These are phyloP conservation scores for Cystobasidium ongulense DNA, from an alignment of 768 basidiomycete species.

Conservation along the genomic window DNA sequence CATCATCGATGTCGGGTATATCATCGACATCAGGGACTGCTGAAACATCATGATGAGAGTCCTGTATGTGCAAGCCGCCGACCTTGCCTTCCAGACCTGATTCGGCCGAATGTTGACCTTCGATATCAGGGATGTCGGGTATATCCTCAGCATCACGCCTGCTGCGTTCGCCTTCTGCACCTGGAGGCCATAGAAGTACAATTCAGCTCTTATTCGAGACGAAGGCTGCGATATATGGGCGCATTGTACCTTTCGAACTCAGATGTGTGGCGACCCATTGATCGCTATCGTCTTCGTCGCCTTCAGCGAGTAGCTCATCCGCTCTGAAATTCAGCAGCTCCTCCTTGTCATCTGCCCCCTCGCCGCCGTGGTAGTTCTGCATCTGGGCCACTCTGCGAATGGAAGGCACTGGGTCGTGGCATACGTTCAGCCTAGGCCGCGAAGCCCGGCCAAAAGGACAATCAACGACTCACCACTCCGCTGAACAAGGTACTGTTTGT, in stretches of 20 bases:
- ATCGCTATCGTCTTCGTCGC: constrained; percentile 56
- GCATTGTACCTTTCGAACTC: constrained; percentile 48
- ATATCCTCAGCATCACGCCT: constrained; percentile 50
- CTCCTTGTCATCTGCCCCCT: constrained; percentile 85
- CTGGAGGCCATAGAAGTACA: background rate
- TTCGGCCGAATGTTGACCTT: background rate
- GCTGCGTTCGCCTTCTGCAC: background rate
- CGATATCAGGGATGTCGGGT: constrained; percentile 29
- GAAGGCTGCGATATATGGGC: background rate
- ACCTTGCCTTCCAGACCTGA: constrained; percentile 1
- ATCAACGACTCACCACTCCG: constrained; percentile 54
- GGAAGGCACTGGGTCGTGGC: constrained; percentile 62
- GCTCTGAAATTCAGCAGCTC: constrained; percentile 67
- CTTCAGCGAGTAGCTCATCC: constrained; percentile 55
- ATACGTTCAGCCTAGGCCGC: background rate
- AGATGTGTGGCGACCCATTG: constrained; percentile 99
- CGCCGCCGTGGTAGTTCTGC: constrained; percentile 50
- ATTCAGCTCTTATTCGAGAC: background rate
- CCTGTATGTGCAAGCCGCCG: background rate
- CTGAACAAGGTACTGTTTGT: constrained; percentile 94
- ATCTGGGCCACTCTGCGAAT: constrained; percentile 82
- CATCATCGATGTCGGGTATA: constrained; percentile 98
- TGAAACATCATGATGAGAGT: background rate
- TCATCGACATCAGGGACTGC: constrained; percentile 73
- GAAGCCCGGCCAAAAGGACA: background rate